These are phyloP conservation scores for Didymella lethalis DNA, from an alignment of 2,329 filamentous ascomycete genomes.

Conservation along the genomic window DNA sequence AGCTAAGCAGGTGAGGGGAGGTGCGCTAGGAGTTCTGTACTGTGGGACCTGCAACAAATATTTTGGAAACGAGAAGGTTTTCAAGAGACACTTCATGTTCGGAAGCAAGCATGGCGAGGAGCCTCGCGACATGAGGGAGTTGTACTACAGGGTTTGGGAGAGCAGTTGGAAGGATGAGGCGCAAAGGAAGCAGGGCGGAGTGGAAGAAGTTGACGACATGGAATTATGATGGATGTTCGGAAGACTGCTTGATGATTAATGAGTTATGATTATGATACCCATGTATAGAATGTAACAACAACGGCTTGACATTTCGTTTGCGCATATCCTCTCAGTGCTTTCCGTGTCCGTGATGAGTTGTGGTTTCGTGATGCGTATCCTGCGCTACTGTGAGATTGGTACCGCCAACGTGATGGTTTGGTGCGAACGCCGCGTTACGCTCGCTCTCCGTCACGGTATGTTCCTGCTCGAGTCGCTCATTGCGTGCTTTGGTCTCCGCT, in stretches of 20 bases:
- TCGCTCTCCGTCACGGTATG: slow-evolving; percentile 8
- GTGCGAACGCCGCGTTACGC: slow-evolving; percentile 3
- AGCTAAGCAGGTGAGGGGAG: background rate
- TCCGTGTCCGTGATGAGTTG: background rate
- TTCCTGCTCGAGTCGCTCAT: slow-evolving; percentile 9
- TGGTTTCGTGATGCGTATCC: slow-evolving; percentile 2
- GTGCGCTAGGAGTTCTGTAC: slow-evolving; percentile 17
- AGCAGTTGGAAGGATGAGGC: slow-evolving; percentile 16
- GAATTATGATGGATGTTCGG: slow-evolving; percentile 1
- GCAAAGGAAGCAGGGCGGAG: background rate
- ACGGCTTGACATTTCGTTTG: background rate
- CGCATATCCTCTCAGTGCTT: background rate
- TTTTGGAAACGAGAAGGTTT: slow-evolving; percentile 22
- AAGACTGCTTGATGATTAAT: background rate
- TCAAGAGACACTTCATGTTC: slow-evolving; percentile 24
- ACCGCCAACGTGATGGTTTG: slow-evolving; percentile 9
- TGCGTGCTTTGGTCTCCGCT: background rate
- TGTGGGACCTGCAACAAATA: slow-evolving; percentile 20
- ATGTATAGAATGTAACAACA: background rate
- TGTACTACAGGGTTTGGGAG: slow-evolving; percentile 19
- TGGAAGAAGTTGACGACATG: background rate
- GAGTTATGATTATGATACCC: background rate
- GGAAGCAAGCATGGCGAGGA: slow-evolving; percentile 12
- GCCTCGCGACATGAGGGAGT: slow-evolving; percentile 13
- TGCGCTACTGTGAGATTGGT: slow-evolving; percentile 15